Percentiles rank a stretch among this genome's conserved stretches.
Evolutionary conservation across 2,329 filamentous ascomycete species (phyloP).

Genomic region (Epichloe baconii): DNA sequence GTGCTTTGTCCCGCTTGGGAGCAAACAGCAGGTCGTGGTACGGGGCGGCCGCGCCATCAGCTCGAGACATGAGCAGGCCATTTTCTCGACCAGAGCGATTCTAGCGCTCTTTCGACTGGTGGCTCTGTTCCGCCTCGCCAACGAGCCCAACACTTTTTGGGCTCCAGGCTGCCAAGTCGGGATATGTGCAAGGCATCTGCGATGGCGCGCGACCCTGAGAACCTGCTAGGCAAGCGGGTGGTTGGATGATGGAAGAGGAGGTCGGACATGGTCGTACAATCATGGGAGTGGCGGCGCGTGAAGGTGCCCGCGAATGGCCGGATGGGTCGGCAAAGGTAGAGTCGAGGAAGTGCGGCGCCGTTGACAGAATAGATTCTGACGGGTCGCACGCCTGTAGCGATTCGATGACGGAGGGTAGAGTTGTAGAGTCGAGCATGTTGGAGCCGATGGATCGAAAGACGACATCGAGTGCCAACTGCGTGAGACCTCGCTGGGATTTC

Average conservation of each 20-base stretch:
- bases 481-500: slow-evolving; percentile 72
- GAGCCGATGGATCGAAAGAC: slow-evolving; percentile 70
- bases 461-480: slow-evolving; percentile 81
- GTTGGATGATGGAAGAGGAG: slow-evolving; percentile 14
- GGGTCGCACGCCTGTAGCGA: slow-evolving; percentile 66
- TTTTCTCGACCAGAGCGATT: slow-evolving; percentile 11
- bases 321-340: slow-evolving; percentile 55
- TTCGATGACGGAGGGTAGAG: slow-evolving; percentile 49
- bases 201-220: slow-evolving; percentile 10
- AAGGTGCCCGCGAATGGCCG: slow-evolving; percentile 43
- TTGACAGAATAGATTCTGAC: slow-evolving; percentile 66
- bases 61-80: background rate
- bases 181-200: slow-evolving; percentile 18
- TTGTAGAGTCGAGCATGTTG: slow-evolving; percentile 51
- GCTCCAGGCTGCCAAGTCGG: slow-evolving; percentile 16
- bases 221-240: background rate
- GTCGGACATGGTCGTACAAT: slow-evolving; percentile 38
- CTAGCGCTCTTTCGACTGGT: slow-evolving; percentile 18
- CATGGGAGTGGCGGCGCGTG: slow-evolving; percentile 57
- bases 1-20: slow-evolving; percentile 20
- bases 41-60: background rate
- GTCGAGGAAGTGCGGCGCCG: slow-evolving; percentile 67
- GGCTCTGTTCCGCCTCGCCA: slow-evolving; percentile 14
- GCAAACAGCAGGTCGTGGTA: slow-evolving; percentile 7
- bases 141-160: slow-evolving; percentile 34